These are phyloP conservation scores for Penicillium argentinense DNA, from an alignment of 495 filamentous ascomycete species.

Conservation along the genomic window DNA sequence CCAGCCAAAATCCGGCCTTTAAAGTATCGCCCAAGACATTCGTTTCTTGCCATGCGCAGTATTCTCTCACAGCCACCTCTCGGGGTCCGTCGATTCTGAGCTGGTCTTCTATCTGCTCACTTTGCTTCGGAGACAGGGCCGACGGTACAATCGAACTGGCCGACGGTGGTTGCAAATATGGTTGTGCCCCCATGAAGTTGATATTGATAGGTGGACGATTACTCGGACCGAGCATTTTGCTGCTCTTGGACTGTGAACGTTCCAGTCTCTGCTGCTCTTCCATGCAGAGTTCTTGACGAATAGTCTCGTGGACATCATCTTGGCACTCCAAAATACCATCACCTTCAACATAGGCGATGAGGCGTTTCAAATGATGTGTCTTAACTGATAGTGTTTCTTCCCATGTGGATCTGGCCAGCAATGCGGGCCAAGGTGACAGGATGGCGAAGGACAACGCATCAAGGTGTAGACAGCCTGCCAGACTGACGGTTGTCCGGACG, in stretches of 20 bases:
- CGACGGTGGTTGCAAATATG: conserved; percentile 5
- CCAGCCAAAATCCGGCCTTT: conserved; percentile 25
- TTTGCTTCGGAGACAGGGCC: conserved; percentile 1
- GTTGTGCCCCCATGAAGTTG: conserved; percentile 13
- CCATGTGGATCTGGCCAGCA: conserved; percentile 31
- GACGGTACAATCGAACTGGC: conserved; percentile 1
- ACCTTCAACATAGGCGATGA: conserved; percentile 25
- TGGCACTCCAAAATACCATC: conserved; percentile 21
- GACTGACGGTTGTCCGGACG: conserved; percentile 18
- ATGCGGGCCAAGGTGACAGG: conserved; percentile 26
- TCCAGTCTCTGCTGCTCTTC: conserved; percentile 32
- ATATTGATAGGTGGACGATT: conserved; percentile 25
- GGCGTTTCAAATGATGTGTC: conserved; percentile 21
- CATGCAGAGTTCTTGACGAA: conserved; percentile 24
- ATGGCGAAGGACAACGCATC: conserved; percentile 27
- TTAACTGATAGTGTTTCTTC: conserved; percentile 34
- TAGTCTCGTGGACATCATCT: conserved; percentile 25
- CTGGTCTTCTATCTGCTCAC: not conserved
- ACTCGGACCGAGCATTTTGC: conserved; percentile 3
- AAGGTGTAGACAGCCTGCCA: conserved; percentile 29
- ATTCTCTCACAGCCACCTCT: conserved; percentile 25
- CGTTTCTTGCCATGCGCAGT: conserved; percentile 25
- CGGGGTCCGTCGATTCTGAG: conserved; percentile 7
- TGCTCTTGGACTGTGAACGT: conserved; percentile 14
- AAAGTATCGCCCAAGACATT: conserved; percentile 16